phyloP scores from a whole-genome alignment of 2,329 filamentous ascomycete species.

The Penicillium sp. region DNA sequence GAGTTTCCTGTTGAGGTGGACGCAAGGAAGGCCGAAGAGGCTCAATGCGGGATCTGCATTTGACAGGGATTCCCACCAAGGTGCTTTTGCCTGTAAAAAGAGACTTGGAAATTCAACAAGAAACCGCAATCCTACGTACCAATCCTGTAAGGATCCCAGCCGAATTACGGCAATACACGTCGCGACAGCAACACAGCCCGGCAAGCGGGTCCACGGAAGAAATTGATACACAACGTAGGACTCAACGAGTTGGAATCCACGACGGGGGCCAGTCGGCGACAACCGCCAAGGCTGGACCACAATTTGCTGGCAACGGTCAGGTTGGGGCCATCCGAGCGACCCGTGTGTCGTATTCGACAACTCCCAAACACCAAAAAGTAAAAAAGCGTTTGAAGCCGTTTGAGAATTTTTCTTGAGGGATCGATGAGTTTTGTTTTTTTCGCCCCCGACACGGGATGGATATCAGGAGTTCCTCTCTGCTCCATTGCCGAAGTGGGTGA shows the following conservation, averaged over 20 bases:
- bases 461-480: not conserved
- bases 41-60: constrained; percentile 1
- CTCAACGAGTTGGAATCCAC: not conserved
- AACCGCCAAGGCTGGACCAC: constrained; percentile 2
- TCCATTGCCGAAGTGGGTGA: constrained; percentile 2
- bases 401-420: too few species aligned
- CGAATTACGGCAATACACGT: constrained; percentile 1
- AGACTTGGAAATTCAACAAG: not conserved
- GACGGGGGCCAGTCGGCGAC: not conserved
- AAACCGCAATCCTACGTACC: not conserved
- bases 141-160: not conserved
- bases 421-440: not conserved
- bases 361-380: not conserved
- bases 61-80: not conserved
- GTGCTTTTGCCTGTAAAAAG: not conserved
- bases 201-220: constrained; percentile 1
- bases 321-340: not conserved
- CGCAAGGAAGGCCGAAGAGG: not conserved
- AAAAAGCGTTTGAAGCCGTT: not conserved
- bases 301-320: constrained; percentile 1
- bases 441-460: not conserved
- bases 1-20: not conserved
- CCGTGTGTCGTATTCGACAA: not conserved
- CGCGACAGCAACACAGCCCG: constrained; percentile 2
- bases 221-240: not conserved